Evolutionary conservation across 192 early-diverging fungal species (phyloP).

Genomic region (Coemansia sp.): DNA sequence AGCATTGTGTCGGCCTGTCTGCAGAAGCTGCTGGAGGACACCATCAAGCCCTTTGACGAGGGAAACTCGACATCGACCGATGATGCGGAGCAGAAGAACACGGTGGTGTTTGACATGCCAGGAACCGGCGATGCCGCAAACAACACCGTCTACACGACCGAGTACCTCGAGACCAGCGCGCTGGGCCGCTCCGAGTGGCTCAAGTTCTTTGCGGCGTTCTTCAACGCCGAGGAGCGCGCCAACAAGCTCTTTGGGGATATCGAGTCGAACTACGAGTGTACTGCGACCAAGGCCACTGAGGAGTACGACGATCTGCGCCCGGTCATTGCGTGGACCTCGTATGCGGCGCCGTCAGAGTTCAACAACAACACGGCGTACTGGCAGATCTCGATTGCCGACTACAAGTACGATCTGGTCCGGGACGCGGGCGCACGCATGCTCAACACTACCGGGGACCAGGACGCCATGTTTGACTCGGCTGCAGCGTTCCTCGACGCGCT

Average conservation of each 20-base stretch:
- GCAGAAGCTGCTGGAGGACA: conserved; percentile 39
- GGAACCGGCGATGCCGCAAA: conserved; percentile 21
- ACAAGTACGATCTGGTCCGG: conserved; percentile 53
- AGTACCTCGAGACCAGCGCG: conserved; percentile 30
- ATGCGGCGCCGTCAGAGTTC: conserved; percentile 52
- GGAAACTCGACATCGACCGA: conserved; percentile 26
- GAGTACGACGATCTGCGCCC: conserved; percentile 41
- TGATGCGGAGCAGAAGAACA: conserved; percentile 25
- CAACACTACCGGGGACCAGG: conserved; percentile 34
- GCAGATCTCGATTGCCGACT: conserved; percentile 52
- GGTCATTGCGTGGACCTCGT: conserved; percentile 60
- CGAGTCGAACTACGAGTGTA: conserved; percentile 46
- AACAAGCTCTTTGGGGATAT: conserved; percentile 36
- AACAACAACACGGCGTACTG: conserved; percentile 68
- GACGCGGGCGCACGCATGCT: conserved; percentile 65
- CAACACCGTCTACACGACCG: conserved; percentile 35
- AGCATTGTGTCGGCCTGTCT: conserved; percentile 48
- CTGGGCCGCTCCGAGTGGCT: conserved; percentile 51
- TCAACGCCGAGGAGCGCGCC: conserved; percentile 49
- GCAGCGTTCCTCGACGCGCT: conserved; percentile 52
- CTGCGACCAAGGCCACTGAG: conserved; percentile 27
- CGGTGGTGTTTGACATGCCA: conserved; percentile 34
- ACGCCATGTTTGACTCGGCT: conserved; percentile 33
- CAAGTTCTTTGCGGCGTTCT: conserved; percentile 50
- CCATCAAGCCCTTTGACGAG: conserved; percentile 36